Conservation (phyloP, 2,329 filamentous ascomycete genomes). For the Epichloe hybrida region DNA sequence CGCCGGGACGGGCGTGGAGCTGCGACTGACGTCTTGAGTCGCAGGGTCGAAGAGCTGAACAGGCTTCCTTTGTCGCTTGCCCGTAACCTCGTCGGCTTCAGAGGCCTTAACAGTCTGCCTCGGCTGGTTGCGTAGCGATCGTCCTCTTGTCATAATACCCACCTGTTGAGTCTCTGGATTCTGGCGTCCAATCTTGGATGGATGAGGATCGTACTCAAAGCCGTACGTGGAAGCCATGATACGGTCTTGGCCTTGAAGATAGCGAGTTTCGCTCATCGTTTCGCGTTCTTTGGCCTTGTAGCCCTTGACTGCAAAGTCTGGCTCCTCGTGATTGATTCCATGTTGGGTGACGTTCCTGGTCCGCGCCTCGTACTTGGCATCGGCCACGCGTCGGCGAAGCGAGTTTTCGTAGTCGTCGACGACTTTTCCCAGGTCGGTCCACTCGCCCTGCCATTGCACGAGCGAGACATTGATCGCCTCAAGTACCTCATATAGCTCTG, state of each 20-base stretch:
- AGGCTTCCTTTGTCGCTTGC: constrained; percentile 41
- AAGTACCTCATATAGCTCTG: constrained; percentile 31
- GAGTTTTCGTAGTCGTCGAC: constrained; percentile 47
- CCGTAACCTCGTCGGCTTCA: constrained; percentile 36
- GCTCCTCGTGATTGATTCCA: constrained; percentile 31
- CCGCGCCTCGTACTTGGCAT: constrained; percentile 32
- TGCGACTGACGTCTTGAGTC: constrained; percentile 35
- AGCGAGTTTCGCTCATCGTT: constrained; percentile 28
- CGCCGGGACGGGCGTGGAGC: constrained; percentile 32
- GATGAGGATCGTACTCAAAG: constrained; percentile 47
- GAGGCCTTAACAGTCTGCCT: constrained; percentile 46
- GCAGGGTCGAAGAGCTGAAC: constrained; percentile 37
- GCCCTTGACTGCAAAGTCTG: constrained; percentile 42
- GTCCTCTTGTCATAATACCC: constrained; percentile 36
- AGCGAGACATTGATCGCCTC: constrained; percentile 32
- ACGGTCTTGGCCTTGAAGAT: constrained; percentile 40
- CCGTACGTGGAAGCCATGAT: constrained; percentile 46
- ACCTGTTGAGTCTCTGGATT: constrained; percentile 40
- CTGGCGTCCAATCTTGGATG: constrained; percentile 43
- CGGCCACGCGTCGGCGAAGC: constrained; percentile 34
- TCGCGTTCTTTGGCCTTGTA: constrained; percentile 34
- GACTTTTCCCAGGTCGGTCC: constrained; percentile 32
- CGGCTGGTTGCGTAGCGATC: constrained; percentile 42
- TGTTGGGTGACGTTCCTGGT: constrained; percentile 25
- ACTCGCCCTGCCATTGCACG: constrained; percentile 41